These are phyloP conservation scores for Metschnikowia amazonensis DNA, from an alignment of 805 yeast species.

Conservation along the genomic window DNA sequence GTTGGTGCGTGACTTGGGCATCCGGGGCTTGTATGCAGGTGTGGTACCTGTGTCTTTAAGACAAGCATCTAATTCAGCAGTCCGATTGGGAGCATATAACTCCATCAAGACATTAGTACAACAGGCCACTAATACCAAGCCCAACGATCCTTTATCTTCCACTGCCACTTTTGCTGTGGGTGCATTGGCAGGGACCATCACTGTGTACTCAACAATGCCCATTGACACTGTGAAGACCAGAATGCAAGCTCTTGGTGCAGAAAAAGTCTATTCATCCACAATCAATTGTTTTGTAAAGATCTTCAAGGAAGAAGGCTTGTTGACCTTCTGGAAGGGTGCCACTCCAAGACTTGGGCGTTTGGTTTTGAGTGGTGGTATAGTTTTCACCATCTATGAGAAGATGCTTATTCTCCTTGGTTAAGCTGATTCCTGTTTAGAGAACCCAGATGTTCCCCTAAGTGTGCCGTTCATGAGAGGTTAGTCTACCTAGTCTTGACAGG, in stretches of 20 bases:
- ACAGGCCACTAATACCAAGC: conserved; percentile 59
- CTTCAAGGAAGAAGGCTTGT: conserved; percentile 81
- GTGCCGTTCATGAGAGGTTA: background rate
- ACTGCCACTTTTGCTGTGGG: conserved; percentile 84
- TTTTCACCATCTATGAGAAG: conserved; percentile 92
- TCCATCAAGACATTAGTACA: conserved; percentile 78
- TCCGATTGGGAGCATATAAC: conserved; percentile 88
- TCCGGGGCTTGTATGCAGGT: conserved; percentile 83
- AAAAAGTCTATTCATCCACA: conserved; percentile 66
- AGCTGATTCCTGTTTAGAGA: background rate
- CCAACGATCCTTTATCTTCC: conserved; percentile 71
- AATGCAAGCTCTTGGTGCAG: conserved; percentile 90
- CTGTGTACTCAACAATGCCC: conserved; percentile 93
- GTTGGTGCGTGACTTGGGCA: conserved; percentile 72
- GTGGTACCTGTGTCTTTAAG: conserved; percentile 89
- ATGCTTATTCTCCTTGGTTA: conserved; percentile 59
- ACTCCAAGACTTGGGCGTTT: conserved; percentile 94
- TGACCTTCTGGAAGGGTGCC: conserved; percentile 97
- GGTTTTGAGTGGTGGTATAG: conserved; percentile 93
- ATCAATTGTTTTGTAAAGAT: conserved; percentile 76
- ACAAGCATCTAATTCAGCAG: conserved; percentile 95
- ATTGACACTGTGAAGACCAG: conserved; percentile 94
- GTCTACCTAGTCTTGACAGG: background rate
- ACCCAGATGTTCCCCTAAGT: background rate
- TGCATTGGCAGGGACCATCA: conserved; percentile 82